These are phyloP conservation scores for Peronosclerospora sorghi DNA, from an alignment of 352 stramenopile species.

Conservation along the genomic window DNA sequence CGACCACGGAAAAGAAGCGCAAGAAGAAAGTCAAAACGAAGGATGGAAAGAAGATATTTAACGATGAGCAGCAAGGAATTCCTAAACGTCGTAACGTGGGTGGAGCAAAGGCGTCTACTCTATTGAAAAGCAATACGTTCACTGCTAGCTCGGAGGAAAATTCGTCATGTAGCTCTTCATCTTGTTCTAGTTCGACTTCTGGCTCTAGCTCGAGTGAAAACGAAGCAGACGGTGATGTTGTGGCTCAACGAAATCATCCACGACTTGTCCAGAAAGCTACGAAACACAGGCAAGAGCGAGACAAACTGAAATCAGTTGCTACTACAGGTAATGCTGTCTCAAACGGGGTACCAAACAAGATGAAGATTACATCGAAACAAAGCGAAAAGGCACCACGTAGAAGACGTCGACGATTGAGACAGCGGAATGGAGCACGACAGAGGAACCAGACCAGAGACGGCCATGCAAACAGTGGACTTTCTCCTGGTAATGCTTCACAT, in stretches of 20 bases:
- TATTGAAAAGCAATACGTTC: too few species aligned
- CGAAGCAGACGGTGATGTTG: conserved; percentile 6
- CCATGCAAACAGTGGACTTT: background rate
- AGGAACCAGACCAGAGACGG: conserved; percentile 2
- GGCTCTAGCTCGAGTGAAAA: conserved; percentile 3
- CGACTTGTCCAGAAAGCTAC: background rate
- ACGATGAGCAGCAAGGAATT: too few species aligned
- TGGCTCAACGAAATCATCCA: conserved; percentile 7
- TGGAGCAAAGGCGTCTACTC: too few species aligned
- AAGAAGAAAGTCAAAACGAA: too few species aligned
- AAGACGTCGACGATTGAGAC: conserved; percentile 18
- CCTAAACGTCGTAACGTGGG: too few species aligned
- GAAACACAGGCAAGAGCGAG: background rate
- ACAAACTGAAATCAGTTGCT: background rate
- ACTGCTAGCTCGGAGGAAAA: background rate
- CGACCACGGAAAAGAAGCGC: too few species aligned
- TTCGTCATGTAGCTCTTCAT: background rate
- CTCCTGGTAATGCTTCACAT: background rate
- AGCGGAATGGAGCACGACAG: conserved; percentile 9
- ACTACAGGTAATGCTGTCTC: background rate
- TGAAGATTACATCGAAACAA: background rate
- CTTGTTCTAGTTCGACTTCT: background rate
- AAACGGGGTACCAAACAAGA: conserved; percentile 8
- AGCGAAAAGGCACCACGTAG: conserved; percentile 10
- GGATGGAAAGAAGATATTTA: too few species aligned